Percentiles rank a stretch among this genome's conserved stretches.
Evolutionary conservation across 768 basidiomycete species (phyloP).

Genomic region (Nidularia sp.): DNA sequence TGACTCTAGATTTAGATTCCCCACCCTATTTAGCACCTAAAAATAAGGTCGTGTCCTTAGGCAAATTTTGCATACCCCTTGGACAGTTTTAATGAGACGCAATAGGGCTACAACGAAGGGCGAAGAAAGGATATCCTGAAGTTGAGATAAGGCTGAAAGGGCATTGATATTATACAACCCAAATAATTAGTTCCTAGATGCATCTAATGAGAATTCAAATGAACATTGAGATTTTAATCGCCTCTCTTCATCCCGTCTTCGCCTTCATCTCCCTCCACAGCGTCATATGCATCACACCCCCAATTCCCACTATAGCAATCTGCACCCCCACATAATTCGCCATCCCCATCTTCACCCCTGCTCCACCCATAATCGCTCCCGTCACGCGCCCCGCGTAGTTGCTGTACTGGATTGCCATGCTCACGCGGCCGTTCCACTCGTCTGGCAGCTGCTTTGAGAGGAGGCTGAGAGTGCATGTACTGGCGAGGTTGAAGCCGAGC

Average conservation of each 20-base stretch:
- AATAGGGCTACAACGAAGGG: too few relatives aligned
- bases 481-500: conserved; percentile 71
- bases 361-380: conserved; percentile 67
- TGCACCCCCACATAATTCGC: conserved; percentile 53
- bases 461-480: conserved; percentile 62
- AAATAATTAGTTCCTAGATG: too few relatives aligned
- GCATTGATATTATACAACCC: too few relatives aligned
- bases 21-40: too few relatives aligned
- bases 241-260: conserved; percentile 43
- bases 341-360: conserved; percentile 60
- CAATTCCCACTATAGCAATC: conserved; percentile 56
- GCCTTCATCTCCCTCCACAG: conserved; percentile 66
- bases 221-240: too few relatives aligned
- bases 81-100: too few relatives aligned
- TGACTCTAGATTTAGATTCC: too few relatives aligned
- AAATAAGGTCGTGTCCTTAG: too few relatives aligned
- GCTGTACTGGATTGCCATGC: conserved; percentile 62
- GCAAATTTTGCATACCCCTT: too few relatives aligned
- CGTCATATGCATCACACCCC: conserved; percentile 45
- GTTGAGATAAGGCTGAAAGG: too few relatives aligned
- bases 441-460: conserved; percentile 67
- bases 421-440: conserved; percentile 54
- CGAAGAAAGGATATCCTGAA: too few relatives aligned
- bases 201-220: too few relatives aligned
- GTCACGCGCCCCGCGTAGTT: conserved; percentile 63